A percentile compares a stretch with the other conserved stretches of the same genome.
Conservation (phyloP, 2,329 filamentous ascomycete genomes). For the Pyrenochaeta sp. region DNA sequence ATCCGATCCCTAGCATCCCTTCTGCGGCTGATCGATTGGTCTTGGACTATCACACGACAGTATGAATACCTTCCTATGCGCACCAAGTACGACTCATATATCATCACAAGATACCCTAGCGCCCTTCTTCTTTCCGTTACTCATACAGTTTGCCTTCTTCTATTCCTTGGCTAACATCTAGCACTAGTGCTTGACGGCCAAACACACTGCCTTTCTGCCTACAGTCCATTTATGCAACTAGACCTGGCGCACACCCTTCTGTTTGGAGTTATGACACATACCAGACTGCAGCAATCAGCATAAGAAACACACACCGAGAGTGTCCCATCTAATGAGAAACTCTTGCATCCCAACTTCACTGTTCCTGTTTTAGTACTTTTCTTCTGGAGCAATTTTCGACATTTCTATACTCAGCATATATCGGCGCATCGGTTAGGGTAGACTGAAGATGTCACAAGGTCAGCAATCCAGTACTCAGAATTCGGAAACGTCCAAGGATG, state of each 20-base stretch:
- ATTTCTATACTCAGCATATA: not conserved
- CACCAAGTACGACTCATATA: slow-evolving; percentile 5
- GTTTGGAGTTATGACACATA: slow-evolving; percentile 1
- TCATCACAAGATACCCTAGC: not conserved
- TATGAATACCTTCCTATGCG: slow-evolving; percentile 28
- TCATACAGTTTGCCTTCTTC: slow-evolving; percentile 8
- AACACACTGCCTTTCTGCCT: slow-evolving; percentile 16
- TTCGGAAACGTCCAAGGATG: slow-evolving; percentile 19
- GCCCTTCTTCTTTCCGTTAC: slow-evolving; percentile 13
- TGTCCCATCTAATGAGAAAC: slow-evolving; percentile 1
- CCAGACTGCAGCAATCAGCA: not conserved
- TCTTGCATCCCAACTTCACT: not conserved
- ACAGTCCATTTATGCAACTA: slow-evolving; percentile 15
- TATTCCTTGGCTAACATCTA: slow-evolving; percentile 13
- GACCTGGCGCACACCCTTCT: slow-evolving; percentile 28
- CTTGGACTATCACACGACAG: slow-evolving; percentile 16
- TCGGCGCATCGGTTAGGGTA: not conserved
- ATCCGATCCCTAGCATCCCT: slow-evolving; percentile 18
- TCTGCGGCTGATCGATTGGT: slow-evolving; percentile 19
- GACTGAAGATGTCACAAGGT: slow-evolving; percentile 29
- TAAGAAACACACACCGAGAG: slow-evolving; percentile 11
- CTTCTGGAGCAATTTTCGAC: not conserved
- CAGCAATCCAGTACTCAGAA: slow-evolving; percentile 25
- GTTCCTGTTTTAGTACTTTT: not conserved
- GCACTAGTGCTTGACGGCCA: slow-evolving; percentile 22